Base-by-base conservation (phyloP, 2,329 filamentous ascomycete genomes). In the Colletotrichum sansevieriae region DNA sequence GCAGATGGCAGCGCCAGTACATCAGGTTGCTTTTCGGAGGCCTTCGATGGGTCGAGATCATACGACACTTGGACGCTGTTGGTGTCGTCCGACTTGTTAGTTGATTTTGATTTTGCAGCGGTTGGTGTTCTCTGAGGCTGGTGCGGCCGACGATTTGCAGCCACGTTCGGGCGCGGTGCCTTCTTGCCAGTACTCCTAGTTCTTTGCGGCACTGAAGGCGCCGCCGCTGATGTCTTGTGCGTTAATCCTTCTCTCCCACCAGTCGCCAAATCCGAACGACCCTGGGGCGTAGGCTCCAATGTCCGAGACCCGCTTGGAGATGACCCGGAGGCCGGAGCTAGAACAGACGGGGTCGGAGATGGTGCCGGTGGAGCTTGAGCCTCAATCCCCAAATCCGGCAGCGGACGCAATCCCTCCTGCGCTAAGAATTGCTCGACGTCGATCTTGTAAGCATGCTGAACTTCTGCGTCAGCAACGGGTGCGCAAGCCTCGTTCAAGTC, bases 121-220 rank as follows among this genome's bases (percentile, higher is more conserved):
- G 9, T 11, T n/a, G 0, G 1, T 10, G 12, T 44, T 67, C 33
- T n/a, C 49, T 10, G 12, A 2, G 10, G 39, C 3, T 62, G 35
- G 33, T 47, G 33, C 2, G 49, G 47, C 10, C 57, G 29, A 22
- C 13, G 47, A 18, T 15, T 22, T 11, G 58, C 18, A 9, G n/a
- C 59, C 4, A 18, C 9, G 9, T 4, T 13, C 2, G 60, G 41
- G 7, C 43, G 46, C 9, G 60, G 64, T 5, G 20, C 65, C 22
- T 43, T 65, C 11, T 55, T 65, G 15, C 65, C 65, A 0, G 54
- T 68, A 35, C 65, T 68, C 25, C 52, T 57, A 12, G 15, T 58
- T 15, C 35, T 35, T 9, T 8, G 20, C 20, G 61, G 41, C 6
- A 22, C 25, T 0, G 29, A 8, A 1, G 47, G 0, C 13, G 11